Conservation (phyloP, 1,284 basidiomycete species). For the Sanghuangporus weigelae region DNA sequence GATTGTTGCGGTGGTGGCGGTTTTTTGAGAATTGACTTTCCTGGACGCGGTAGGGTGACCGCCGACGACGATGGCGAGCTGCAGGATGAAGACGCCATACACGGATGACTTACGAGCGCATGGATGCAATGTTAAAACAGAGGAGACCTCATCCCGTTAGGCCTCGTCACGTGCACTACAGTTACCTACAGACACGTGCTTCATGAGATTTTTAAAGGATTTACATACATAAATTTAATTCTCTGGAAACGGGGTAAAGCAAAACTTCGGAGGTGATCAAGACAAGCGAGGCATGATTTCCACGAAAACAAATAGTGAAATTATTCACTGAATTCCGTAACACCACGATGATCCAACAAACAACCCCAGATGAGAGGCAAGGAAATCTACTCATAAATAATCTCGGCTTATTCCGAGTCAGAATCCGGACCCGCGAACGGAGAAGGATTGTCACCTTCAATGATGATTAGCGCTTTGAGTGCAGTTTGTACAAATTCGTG, state of each 20-base stretch:
- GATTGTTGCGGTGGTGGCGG: slow-evolving; percentile 63
- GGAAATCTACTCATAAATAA: no score
- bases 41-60: slow-evolving; percentile 67
- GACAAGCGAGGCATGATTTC: no score
- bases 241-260: not conserved
- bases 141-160: not conserved
- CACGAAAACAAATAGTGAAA: no score
- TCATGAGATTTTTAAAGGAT: not conserved
- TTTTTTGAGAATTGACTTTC: slow-evolving; percentile 75
- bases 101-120: not conserved
- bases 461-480: no score
- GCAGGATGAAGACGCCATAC: slow-evolving; percentile 26
- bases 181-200: not conserved
- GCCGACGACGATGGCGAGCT: slow-evolving; percentile 69
- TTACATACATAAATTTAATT: not conserved
- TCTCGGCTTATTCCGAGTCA: no score
- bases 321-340: no score
- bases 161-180: not conserved
- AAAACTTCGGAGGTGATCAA: not conserved
- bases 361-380: no score
- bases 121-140: not conserved
- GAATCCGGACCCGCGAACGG: no score
- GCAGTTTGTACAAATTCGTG: no score
- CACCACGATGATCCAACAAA: no score
- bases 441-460: no score